These are phyloP conservation scores for Grosmannia serpens DNA, from an alignment of 2,329 filamentous ascomycete species.

Conservation along the genomic window DNA sequence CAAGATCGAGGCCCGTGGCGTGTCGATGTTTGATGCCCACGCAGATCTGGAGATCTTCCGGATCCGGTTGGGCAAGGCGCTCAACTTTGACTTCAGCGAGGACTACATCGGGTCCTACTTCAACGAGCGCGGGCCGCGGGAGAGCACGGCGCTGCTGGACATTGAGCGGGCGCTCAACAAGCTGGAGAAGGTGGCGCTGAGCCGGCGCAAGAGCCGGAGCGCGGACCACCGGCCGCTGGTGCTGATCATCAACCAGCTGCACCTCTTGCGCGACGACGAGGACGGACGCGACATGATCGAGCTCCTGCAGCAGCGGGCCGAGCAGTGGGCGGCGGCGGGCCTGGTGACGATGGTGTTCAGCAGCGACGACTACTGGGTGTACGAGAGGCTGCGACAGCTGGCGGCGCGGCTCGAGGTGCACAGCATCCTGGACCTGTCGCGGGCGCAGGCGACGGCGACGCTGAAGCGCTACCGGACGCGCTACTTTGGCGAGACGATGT, in stretches of 20 bases:
- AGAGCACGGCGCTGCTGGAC: conserved; percentile 83
- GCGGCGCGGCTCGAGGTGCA: conserved; percentile 93
- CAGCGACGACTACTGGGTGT: conserved; percentile 97
- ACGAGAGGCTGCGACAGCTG: conserved; percentile 84
- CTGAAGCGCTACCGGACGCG: conserved; percentile 68
- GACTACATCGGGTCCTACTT: conserved; percentile 97
- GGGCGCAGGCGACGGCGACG: conserved; percentile 63
- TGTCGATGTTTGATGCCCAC: conserved; percentile 94
- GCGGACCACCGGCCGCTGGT: conserved; percentile 50
- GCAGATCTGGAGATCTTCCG: conserved; percentile 92
- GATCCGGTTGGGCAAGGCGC: conserved; percentile 78
- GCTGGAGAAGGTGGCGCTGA: conserved; percentile 85
- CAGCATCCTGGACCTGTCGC: conserved; percentile 72
- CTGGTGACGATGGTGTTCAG: conserved; percentile 91
- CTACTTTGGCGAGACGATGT: conserved; percentile 56
- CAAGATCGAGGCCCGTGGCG: conserved; percentile 77
- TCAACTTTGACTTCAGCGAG: conserved; percentile 95
- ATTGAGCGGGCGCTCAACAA: conserved; percentile 98
- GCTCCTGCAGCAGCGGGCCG: conserved; percentile 86
- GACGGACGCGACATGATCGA: conserved; percentile 90
- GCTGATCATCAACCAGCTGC: conserved; percentile 90
- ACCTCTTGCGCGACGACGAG: conserved; percentile 82
- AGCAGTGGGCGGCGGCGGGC: conserved; percentile 89
- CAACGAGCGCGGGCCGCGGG: conserved; percentile 82
- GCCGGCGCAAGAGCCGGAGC: conserved; percentile 48